Evolutionary conservation across 495 filamentous ascomycete genomes (phyloP), one percentile per base, ranked within the genome.

Genomic region (Lindgomyces ingoldianus): DNA sequence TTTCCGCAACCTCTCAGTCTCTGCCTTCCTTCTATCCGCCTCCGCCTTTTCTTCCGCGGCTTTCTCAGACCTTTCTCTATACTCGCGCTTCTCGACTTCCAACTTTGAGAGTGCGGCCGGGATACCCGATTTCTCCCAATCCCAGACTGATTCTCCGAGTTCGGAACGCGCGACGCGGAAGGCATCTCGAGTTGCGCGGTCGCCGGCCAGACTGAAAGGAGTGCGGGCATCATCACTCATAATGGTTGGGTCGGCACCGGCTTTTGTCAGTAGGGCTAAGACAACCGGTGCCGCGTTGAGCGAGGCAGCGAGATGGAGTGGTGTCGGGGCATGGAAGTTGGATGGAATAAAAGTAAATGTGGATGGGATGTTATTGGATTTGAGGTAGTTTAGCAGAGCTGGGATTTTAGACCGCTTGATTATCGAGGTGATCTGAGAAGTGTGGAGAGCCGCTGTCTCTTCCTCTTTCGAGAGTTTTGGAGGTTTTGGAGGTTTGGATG

Each of bases 351-450:
- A 96, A 22, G 70, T 76, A 70, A 93, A 97, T 44, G 86, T 76
- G 0, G 89, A 64, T 3, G 85, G 73, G 24, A 96, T 80, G 1
- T 81, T 75, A 73, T 95, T 93, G 53, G 80, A 83, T 22, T 82
- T 81, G 16, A 98, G 76, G 74, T 98, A 98, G 24, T 91, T 86
- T 45, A 97, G 83, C 1, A 98, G 77, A 1, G 89, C 91, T 6
- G 94, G 92, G 0, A 91, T 83, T 75, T 96, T 96, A 1, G 91
- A 94, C 48, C 95, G 90, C 25, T 91, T 89, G 64, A 96, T 91
- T 27, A 97, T 81, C 19, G 93, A 86, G 62, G 90, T 89, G 4
- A 98, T 79, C 73, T 98, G 95, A 2, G 86, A 84, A 0, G 92
- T 96, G 72, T 98, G 93, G 2, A 93, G 77, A 3, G 85, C 71